Base-by-base conservation (phyloP, 495 filamentous ascomycete species). In the Podospora appendiculata region DNA sequence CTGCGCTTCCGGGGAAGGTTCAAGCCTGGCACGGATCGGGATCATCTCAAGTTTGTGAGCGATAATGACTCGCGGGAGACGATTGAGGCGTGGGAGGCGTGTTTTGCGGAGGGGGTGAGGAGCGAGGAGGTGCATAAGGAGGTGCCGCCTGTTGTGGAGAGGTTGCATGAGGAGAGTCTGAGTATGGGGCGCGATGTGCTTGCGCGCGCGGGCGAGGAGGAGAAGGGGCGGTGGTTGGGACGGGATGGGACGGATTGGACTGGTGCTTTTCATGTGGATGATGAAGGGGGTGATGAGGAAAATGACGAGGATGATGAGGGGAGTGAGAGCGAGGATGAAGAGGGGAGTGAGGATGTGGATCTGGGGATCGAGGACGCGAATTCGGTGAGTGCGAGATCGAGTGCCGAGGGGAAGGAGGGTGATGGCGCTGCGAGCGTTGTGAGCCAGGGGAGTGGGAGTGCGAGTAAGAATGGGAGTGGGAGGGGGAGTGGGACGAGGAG, bases 71-170 rank as follows among this genome's bases (percentile, higher is more conserved):
- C 84, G 3, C 81, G 91, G 41, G 92, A 96, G 72, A 96, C 92
- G 0, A 94, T 86, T 58, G 92, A 96, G 72, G 87, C 85, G 4
- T 96, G 90, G 90, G 87, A 95, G 67, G 89, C 89, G 0, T 96
- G 91, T 60, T 76, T 82, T 18, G 79, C 87, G 0, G 89, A 97
- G 66, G 92, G 92, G 5, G 87, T 95, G 0, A 80, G 92, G 8
- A 69, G 72, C 0, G 78, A 79, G 44, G 74, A 77, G 2, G 88
- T 96, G 4, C 62, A 70, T 1, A 78, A 79, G 33, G 84, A 88
- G 53, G 67, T 95, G 1, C 87, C 89, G 0, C 74, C 79, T 0
- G 61, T 76, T 6, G 74, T 90, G 1, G 77, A 82, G 54, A 72
- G 82, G 57, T 73, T 95, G 39, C 92, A 96, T 59, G 89, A 94